Percentiles rank a stretch among this genome's conserved stretches.
Conservation (phyloP, 169 alveolate species). For the Cryptosporidium felis region DNA sequence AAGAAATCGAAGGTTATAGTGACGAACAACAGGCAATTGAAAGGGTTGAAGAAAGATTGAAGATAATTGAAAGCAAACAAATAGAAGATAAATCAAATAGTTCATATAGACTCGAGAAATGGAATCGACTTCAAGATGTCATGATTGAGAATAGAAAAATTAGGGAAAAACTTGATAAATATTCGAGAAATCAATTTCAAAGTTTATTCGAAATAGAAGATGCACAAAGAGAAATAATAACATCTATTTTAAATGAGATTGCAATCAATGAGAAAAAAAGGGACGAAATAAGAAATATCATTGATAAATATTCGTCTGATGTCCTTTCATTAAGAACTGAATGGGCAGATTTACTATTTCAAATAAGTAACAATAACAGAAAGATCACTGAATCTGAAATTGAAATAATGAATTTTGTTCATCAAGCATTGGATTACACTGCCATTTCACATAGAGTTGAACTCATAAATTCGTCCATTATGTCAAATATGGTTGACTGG, state of each 20-base stretch:
- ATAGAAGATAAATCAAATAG: not conserved
- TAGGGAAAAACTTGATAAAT: constrained; percentile 53
- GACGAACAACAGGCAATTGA: constrained; percentile 44
- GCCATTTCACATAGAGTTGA: constrained; percentile 66
- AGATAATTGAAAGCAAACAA: constrained; percentile 36
- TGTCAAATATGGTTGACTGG: constrained; percentile 54
- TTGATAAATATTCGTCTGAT: constrained; percentile 60
- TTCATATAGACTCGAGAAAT: constrained; percentile 42
- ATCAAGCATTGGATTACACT: constrained; percentile 52
- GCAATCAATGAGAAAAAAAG: not conserved
- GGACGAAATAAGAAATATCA: constrained; percentile 2
- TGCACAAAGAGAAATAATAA: constrained; percentile 3
- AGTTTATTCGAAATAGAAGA: constrained; percentile 32
- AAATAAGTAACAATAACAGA: constrained; percentile 54
- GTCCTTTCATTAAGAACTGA: constrained; percentile 57
- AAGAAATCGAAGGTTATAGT: not conserved
- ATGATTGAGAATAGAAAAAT: constrained; percentile 46
- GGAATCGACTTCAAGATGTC: constrained; percentile 33
- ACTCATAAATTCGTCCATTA: constrained; percentile 33
- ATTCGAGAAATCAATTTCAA: constrained; percentile 45
- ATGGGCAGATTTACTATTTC: constrained; percentile 55
- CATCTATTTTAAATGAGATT: not conserved
- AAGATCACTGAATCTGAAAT: constrained; percentile 46
- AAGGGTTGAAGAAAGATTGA: constrained; percentile 35
- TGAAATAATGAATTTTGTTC: constrained; percentile 52